Evolutionary conservation across 805 yeast genomes (phyloP).

Genomic region (Saturnispora halmiae): DNA sequence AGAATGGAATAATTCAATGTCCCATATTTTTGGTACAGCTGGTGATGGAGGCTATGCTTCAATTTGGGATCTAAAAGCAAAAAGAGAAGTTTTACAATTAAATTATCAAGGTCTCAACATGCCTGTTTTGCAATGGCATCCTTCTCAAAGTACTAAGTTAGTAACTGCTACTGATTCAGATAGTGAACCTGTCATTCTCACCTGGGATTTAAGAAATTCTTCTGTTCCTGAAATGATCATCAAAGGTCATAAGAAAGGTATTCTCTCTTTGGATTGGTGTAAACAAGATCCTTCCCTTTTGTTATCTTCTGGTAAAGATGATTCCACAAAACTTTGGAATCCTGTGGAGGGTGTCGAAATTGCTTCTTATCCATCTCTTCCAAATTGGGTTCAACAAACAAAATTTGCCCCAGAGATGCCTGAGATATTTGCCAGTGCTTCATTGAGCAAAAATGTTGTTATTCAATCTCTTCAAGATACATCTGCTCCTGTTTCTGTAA

Average conservation of each 20-base stretch:
- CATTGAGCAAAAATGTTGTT: slow-evolving; percentile 74
- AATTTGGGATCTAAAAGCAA: slow-evolving; percentile 86
- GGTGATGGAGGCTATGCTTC: slow-evolving; percentile 81
- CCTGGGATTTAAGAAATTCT: slow-evolving; percentile 94
- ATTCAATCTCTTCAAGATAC: slow-evolving; percentile 88
- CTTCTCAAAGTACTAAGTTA: slow-evolving; percentile 73
- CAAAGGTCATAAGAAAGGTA: slow-evolving; percentile 79
- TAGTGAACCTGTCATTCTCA: slow-evolving; percentile 63
- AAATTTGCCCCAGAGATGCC: slow-evolving; percentile 84
- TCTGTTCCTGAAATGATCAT: slow-evolving; percentile 77
- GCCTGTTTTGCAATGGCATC: slow-evolving; percentile 91
- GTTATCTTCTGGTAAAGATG: slow-evolving; percentile 89
- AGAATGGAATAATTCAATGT: slow-evolving; percentile 79
- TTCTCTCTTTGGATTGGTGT: slow-evolving; percentile 92
- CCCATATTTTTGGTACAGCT: slow-evolving; percentile 86
- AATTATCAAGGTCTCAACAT: slow-evolving; percentile 66
- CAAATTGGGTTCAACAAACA: slow-evolving; percentile 90
- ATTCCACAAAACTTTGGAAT: slow-evolving; percentile 83
- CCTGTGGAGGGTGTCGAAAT: slow-evolving; percentile 63
- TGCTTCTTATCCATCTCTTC: slow-evolving; percentile 84
- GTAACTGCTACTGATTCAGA: slow-evolving; percentile 85
- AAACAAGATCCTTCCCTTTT: slow-evolving; percentile 66
- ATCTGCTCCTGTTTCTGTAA: slow-evolving; percentile 42
- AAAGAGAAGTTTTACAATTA: slow-evolving; percentile 81
- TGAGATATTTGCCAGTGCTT: slow-evolving; percentile 79